Percentiles rank a stretch among this genome's conserved stretches.
Conservation (phyloP, 176 grass and related monocot species). For the Triticum dicoccoides region DNA sequence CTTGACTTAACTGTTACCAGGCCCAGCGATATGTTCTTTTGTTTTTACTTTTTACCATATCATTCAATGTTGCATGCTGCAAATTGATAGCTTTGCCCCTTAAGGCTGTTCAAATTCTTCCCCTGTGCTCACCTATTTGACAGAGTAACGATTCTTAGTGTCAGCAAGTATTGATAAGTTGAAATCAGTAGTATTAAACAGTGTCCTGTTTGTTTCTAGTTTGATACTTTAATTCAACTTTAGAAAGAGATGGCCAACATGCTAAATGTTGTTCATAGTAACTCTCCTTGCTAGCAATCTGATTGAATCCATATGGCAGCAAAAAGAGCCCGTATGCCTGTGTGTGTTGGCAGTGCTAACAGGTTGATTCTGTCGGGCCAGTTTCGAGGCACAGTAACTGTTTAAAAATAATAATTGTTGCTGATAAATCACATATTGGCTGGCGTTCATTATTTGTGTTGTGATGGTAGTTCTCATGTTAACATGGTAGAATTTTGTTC, state of each 20-base stretch:
- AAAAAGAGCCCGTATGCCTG: neutral
- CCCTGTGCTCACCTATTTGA: conserved; percentile 6
- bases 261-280: conserved; percentile 12
- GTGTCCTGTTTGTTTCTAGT: too few species aligned
- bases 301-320: neutral
- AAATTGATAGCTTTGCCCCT: neutral
- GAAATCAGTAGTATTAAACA: too few species aligned
- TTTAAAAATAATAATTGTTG: neutral
- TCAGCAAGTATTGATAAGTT: conserved; percentile 8
- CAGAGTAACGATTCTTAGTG: neutral
- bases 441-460: neutral
- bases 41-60: neutral
- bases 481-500: neutral
- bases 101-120: conserved; percentile 7
- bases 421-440: neutral
- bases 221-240: too few species aligned
- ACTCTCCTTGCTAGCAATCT: neutral
- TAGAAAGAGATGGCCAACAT: neutral
- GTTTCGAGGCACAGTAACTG: neutral
- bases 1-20: neutral
- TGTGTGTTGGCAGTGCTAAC: neutral
- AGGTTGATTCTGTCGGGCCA: neutral
- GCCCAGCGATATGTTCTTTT: neutral
- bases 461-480: neutral
- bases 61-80: neutral